Evolutionary conservation across 345 rosid genomes (phyloP).

Genomic region (Sisymbrium altissimum): DNA sequence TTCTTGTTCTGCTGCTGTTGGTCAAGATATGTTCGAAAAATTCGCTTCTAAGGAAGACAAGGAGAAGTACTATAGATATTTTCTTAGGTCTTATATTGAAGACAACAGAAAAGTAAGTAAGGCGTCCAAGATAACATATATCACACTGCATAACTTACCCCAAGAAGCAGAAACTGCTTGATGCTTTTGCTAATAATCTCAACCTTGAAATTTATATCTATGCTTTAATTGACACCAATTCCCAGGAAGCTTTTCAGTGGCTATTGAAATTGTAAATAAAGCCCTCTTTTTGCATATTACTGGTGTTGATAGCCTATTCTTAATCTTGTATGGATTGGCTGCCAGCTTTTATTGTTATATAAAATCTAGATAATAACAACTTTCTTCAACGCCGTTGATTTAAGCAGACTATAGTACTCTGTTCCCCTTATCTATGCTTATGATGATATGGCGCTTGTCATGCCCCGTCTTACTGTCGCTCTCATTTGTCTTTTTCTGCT

Average conservation of each 20-base stretch:
- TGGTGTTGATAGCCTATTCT: neutral
- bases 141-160: neutral
- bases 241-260: conserved; percentile 3
- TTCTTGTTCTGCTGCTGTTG: conserved; percentile 31
- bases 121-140: conserved; percentile 12
- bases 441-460: neutral
- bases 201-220: neutral
- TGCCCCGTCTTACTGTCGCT: neutral
- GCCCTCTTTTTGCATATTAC: neutral
- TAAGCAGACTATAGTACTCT: neutral
- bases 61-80: conserved; percentile 29
- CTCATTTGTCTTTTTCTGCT: neutral
- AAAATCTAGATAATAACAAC: neutral
- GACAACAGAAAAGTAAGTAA: conserved; percentile 76
- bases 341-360: neutral
- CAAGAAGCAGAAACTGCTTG: neutral
- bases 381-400: neutral
- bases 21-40: conserved; percentile 31
- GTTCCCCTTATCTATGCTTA: neutral
- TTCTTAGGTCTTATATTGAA: conserved; percentile 66
- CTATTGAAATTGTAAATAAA: neutral
- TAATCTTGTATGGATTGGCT: neutral
- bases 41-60: conserved; percentile 31
- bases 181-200: neutral
- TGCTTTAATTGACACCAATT: neutral